Base-by-base conservation (phyloP, 768 basidiomycete genomes). In the Pisolithus albus region DNA sequence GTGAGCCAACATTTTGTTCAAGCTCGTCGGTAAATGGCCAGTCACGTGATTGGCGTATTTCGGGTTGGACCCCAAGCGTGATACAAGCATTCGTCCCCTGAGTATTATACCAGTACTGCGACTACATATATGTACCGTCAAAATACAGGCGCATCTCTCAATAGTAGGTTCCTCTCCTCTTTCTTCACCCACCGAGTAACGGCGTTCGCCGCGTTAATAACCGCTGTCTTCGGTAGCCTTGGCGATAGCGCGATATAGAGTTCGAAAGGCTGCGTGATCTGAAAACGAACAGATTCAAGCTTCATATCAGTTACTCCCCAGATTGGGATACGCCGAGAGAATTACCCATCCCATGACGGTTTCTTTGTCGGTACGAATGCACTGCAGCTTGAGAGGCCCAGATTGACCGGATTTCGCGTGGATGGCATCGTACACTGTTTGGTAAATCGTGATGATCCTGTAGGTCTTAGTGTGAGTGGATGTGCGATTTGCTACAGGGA, bases 211-310 rank as follows among this genome's bases (percentile, higher is more conserved):
- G 92, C 88, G 11, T 84, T 81, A 13, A 97, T 84, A 1, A 82
- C 84, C 0, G 88, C 92, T 47, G 83, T 85, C 75, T 97, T 97
- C 6, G 95, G 90, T 48, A 97, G 63, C 45, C 79, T 75, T 9
- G 91, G 88, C 1, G 92, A 89, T 13, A 94, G 65, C 0, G 87
- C 76, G 46, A 95, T 69, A 63, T 96, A 98, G 15, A 98, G 70
- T 66, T 98, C 96, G 62, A 96, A 97, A 0, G 86, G 84, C 61
- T 92, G 88, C 0, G 94, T 96, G 52, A 94, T 86, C 94, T 98
- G 61, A 28, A 11, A 44, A 47, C 19, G 36, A 21, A 15, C 34
- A 11, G 34, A 34, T 34, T 34, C 34, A n/a, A n/a, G n/a, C 34
- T 34, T 46, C 19, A 10, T 24, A 36, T 32, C 46, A 23, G 44